Conservation (phyloP, 805 yeast genomes). For the Barnettozyma sp. region DNA sequence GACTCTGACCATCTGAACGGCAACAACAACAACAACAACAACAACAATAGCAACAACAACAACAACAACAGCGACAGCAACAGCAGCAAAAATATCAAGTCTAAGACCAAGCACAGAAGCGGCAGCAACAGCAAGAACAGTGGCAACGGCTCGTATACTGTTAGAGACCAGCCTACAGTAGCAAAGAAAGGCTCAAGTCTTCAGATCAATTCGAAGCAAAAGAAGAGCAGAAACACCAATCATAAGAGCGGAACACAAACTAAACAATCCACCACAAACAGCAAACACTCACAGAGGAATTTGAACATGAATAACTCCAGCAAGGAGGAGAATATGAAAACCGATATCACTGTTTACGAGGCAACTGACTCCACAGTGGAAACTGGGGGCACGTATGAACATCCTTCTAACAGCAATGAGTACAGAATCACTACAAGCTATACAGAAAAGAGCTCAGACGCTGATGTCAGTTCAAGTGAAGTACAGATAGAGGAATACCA, state of each 20-base stretch:
- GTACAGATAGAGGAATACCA: constrained; percentile 21
- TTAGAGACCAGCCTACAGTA: constrained; percentile 1
- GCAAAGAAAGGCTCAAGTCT: background rate
- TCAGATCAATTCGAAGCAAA: too few species aligned
- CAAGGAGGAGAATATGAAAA: constrained; percentile 10
- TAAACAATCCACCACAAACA: too few species aligned
- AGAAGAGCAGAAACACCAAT: too few species aligned
- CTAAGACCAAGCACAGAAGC: constrained; percentile 2
- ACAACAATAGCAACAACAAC: constrained; percentile 12
- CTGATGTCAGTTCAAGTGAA: constrained; percentile 23
- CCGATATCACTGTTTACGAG: constrained; percentile 25
- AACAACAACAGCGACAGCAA: constrained; percentile 5
- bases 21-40: constrained; percentile 16
- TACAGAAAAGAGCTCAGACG: constrained; percentile 14
- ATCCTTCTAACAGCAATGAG: constrained; percentile 2
- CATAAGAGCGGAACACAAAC: too few species aligned
- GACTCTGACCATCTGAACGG: constrained; percentile 17
- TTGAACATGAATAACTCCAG: constrained; percentile 1
- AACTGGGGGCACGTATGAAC: constrained; percentile 7
- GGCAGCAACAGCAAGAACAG: too few species aligned
- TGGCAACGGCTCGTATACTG: too few species aligned
- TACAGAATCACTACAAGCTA: constrained; percentile 6
- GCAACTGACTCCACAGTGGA: constrained; percentile 24
- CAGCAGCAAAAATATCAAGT: background rate
- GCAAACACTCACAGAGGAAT: too few species aligned